Conservation (phyloP, 257 asterid species). For the Solanum stenotomum region DNA sequence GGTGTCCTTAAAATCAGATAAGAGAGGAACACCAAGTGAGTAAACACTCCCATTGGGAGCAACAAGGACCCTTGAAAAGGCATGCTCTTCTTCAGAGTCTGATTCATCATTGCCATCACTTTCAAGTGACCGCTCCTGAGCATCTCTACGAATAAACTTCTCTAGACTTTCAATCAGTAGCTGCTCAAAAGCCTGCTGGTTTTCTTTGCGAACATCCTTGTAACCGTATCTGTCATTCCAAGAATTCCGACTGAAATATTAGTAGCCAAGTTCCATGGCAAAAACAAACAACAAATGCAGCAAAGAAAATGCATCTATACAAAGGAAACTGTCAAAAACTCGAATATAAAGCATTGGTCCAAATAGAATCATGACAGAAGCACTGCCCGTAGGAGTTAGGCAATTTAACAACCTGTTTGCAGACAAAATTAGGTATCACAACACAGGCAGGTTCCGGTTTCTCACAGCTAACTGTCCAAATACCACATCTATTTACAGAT, state of each 20-base stretch:
- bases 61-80: slow-evolving; percentile 58
- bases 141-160: slow-evolving; percentile 87
- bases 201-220: slow-evolving; percentile 92
- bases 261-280: background rate
- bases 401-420: background rate
- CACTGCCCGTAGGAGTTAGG: background rate
- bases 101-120: slow-evolving; percentile 57
- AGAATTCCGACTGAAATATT: background rate
- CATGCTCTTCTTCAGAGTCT: slow-evolving; percentile 49
- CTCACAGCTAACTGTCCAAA: background rate
- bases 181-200: slow-evolving; percentile 87
- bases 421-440: background rate
- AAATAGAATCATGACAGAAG: background rate
- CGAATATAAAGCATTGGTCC: background rate
- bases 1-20: slow-evolving; percentile 54
- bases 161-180: slow-evolving; percentile 86
- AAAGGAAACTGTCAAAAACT: background rate
- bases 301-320: background rate
- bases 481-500: background rate
- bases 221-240: slow-evolving; percentile 70
- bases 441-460: background rate
- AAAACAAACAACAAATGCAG: background rate
- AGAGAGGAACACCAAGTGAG: slow-evolving; percentile 84
- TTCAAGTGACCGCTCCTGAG: slow-evolving; percentile 89
- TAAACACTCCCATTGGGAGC: slow-evolving; percentile 92